Evolutionary conservation across 163 green algal genomes (phyloP), one percentile per base, ranked within the genome.

Genomic region (Chlamydomonas reinhardtii): DNA sequence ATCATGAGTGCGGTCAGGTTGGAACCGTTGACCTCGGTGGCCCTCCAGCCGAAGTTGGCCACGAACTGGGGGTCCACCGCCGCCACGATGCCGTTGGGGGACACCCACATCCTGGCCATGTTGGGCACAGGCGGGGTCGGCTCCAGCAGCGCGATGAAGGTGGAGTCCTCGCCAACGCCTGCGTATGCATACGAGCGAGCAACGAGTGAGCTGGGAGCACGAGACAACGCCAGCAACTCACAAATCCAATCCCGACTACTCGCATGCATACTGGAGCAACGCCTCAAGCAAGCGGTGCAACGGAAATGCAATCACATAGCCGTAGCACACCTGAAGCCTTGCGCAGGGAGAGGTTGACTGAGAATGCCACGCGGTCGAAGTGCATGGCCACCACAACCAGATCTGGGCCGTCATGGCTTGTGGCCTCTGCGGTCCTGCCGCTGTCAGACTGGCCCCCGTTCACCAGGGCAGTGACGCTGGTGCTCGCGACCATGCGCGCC

Each of bases 101-200:
- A 27, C 80, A 86, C 70, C 80, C 80, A 86, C 16, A 86, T 37
- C 15, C 17, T 79, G 4, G 80, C 80, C 3, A 65, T 39, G 24
- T 59, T 35, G 2, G 2, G 25, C 14, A 35, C 27, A 4, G 80
- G 70, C 4, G 34, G 80, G 11, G 79, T 29, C 9, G 80, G 68
- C 70, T 86, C 70, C 34, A 86, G 4, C 54, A 86, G 32, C 20
- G 70, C 73, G 25, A 86, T 73, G 70, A 86, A 80, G 12, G 80
- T 86, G 0, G 70, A 80, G 70, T 86, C 80, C 69, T 86, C 80
- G 56, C 80, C 80, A 15, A 86, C 80, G 59, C 80, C 78, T 85
- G 48, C 54, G 29, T 20, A 19, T 2, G 68, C 5, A 25, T 24
- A 68, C 2, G 9, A 11, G 9, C 56, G n/a, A n/a, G n/a, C n/a